These are phyloP conservation scores for Penicillium waksmanii DNA, from an alignment of 495 filamentous ascomycete species.

Conservation along the genomic window DNA sequence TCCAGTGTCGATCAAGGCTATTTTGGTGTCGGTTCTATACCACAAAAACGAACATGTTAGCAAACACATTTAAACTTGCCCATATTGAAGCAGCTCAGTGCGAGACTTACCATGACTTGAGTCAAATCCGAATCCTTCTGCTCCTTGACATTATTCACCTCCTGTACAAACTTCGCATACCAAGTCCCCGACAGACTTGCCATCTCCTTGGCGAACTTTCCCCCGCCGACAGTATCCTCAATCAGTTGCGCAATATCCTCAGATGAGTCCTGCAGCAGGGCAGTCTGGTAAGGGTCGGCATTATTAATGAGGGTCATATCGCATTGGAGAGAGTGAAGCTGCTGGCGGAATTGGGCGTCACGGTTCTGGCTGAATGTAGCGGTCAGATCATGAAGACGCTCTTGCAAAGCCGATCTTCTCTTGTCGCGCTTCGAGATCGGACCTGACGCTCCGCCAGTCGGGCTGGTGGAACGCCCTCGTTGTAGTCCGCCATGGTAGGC, in stretches of 20 bases:
- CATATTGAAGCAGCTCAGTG: background rate
- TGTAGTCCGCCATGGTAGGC: constrained; percentile 31
- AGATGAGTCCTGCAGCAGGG: constrained; percentile 71
- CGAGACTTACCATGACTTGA: constrained; percentile 68
- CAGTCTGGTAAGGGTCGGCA: constrained; percentile 75
- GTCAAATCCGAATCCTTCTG: constrained; percentile 79
- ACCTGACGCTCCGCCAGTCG: constrained; percentile 31
- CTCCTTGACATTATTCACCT: constrained; percentile 84
- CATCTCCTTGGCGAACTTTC: constrained; percentile 57
- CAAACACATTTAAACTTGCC: background rate
- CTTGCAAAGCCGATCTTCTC: constrained; percentile 74
- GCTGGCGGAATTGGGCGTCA: constrained; percentile 83
- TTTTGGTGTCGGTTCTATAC: constrained; percentile 46
- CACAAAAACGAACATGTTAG: constrained; percentile 7
- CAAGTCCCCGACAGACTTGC: constrained; percentile 74
- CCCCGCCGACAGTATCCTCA: constrained; percentile 58
- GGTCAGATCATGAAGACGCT: constrained; percentile 72
- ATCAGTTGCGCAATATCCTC: constrained; percentile 69
- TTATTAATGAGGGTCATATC: constrained; percentile 86
- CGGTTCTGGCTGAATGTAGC: constrained; percentile 77
- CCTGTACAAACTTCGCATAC: constrained; percentile 79
- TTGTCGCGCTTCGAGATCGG: constrained; percentile 85
- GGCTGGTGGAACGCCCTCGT: constrained; percentile 43
- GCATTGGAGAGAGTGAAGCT: constrained; percentile 83
- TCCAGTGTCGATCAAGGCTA: constrained; percentile 43